Conservation (phyloP, 768 basidiomycete genomes). For the Trametes gibbosa region DNA sequence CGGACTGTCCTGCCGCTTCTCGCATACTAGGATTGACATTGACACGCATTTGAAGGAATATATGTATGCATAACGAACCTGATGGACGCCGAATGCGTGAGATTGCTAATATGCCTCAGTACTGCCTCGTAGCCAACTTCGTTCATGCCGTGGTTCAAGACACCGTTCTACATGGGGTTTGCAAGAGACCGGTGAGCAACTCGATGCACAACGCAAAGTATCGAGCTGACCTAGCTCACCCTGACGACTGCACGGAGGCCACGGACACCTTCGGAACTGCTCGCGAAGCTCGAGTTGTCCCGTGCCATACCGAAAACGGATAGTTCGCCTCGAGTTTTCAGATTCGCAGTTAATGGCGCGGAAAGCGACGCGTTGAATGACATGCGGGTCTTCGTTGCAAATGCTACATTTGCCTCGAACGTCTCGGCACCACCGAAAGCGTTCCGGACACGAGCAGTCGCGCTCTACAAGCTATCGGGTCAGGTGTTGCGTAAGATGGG, state of each 20-base stretch:
- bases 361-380: conserved; percentile 73
- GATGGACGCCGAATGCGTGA: conserved; percentile 76
- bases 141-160: conserved; percentile 46
- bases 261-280: conserved; percentile 60
- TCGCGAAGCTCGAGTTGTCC: conserved; percentile 78
- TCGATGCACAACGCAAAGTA: conserved; percentile 9
- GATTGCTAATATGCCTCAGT: conserved; percentile 67
- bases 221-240: conserved; percentile 64
- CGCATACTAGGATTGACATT: conserved; percentile 56
- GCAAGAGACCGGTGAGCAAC: conserved; percentile 15
- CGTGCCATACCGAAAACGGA: conserved; percentile 71
- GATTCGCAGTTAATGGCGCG: conserved; percentile 50
- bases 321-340: conserved; percentile 69
- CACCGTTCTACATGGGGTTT: conserved; percentile 22
- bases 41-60: background rate
- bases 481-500: background rate
- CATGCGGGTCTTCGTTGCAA: conserved; percentile 84
- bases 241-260: conserved; percentile 68
- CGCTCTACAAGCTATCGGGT: conserved; percentile 44
- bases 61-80: conserved; percentile 50
- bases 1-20: conserved; percentile 71
- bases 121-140: conserved; percentile 86
- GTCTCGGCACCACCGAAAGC: conserved; percentile 90
- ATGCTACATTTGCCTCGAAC: conserved; percentile 75
- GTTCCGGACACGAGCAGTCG: conserved; percentile 80